Conservation (phyloP, 257 asterid genomes). For the Jaltomata sinuosa region DNA sequence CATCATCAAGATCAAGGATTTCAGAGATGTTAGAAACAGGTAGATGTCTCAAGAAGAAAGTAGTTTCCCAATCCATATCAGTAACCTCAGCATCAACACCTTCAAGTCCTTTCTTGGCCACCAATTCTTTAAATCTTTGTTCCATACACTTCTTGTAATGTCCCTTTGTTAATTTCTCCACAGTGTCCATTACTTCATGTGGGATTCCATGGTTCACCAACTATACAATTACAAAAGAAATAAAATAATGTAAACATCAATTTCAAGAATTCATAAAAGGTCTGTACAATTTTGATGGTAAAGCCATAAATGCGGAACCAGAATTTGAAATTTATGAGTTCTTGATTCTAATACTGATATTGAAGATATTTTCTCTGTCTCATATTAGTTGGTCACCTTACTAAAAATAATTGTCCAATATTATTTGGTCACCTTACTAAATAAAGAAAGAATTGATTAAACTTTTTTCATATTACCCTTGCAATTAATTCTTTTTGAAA, state of each 20-base stretch:
- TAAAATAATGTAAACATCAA: not conserved
- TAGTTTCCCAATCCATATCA: slow-evolving; percentile 49
- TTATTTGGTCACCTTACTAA: too few species aligned
- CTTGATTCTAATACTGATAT: too few species aligned
- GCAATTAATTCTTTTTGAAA: too few species aligned
- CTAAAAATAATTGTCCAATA: too few species aligned
- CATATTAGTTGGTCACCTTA: too few species aligned
- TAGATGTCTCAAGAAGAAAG: slow-evolving; percentile 5
- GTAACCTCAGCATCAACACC: slow-evolving; percentile 18
- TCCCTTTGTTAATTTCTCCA: slow-evolving; percentile 44
- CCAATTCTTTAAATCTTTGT: slow-evolving; percentile 34
- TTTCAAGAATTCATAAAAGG: not conserved
- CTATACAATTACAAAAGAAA: slow-evolving; percentile 7
- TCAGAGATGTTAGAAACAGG: slow-evolving; percentile 10
- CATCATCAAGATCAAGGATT: slow-evolving; percentile 5
- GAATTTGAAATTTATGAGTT: too few species aligned
- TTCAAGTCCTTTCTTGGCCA: slow-evolving; percentile 24
- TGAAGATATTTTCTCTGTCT: too few species aligned
- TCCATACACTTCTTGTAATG: slow-evolving; percentile 54
- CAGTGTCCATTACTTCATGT: slow-evolving; percentile 45
- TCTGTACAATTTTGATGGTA: not conserved
- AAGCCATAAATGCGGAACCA: too few species aligned
- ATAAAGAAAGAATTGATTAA: too few species aligned
- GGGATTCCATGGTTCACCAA: slow-evolving; percentile 64
- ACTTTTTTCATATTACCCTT: too few species aligned